phyloP scores from a whole-genome alignment of 257 asterid genomes.

The Solanum tarapatanum region DNA sequence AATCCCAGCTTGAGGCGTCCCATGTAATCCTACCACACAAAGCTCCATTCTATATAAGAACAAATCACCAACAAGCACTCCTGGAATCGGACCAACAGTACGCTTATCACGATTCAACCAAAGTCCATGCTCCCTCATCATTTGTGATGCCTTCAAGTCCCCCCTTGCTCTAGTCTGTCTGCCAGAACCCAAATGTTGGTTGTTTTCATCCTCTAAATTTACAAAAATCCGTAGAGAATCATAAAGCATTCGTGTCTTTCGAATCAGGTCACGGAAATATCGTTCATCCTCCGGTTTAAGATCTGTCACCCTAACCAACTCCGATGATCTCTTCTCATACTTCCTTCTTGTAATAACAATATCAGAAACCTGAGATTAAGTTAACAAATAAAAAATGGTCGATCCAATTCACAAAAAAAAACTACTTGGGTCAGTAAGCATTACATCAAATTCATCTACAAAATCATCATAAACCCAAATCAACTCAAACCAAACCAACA shows the following conservation, averaged over 20 bases:
- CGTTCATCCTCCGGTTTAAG: conserved; percentile 8
- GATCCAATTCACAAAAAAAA: neutral
- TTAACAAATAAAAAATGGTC: neutral
- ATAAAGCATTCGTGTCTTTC: conserved; percentile 10
- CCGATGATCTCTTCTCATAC: conserved; percentile 32
- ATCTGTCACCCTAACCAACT: conserved; percentile 41
- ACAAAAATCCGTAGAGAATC: conserved; percentile 11
- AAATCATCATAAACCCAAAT: neutral
- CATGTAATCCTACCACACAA: conserved; percentile 77
- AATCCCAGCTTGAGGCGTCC: conserved; percentile 88
- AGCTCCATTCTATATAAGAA: conserved; percentile 81
- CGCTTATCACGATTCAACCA: conserved; percentile 77
- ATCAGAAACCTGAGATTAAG: conserved; percentile 15
- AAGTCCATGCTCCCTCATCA: conserved; percentile 45
- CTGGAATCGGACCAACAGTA: conserved; percentile 71
- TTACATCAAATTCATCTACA: neutral
- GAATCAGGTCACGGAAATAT: conserved; percentile 8
- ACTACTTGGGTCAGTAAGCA: neutral
- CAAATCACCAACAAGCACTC: conserved; percentile 60
- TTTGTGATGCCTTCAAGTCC: neutral
- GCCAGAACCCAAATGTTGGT: neutral
- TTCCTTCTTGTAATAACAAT: conserved; percentile 24
- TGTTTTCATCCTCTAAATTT: conserved; percentile 5
- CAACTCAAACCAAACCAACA: neutral
- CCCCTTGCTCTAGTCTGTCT: conserved; percentile 5